These are phyloP conservation scores for Grigorovia humatica DNA, from an alignment of 805 yeast species.

Conservation along the genomic window DNA sequence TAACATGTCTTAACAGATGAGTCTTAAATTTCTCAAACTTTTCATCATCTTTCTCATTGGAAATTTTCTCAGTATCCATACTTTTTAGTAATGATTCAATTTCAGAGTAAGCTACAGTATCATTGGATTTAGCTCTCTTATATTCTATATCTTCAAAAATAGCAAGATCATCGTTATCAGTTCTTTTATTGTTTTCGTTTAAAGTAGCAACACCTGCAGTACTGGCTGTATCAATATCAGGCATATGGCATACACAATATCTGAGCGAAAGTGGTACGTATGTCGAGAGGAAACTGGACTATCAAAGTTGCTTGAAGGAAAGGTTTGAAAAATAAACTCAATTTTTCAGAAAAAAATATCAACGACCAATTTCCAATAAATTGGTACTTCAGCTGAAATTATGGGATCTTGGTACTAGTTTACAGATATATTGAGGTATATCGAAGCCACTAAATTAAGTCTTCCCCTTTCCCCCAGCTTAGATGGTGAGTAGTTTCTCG, in stretches of 20 bases:
- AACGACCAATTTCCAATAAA: no score
- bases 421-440: no score
- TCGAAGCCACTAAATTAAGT: no score
- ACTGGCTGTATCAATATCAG: neutral
- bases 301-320: no score
- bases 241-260: neutral
- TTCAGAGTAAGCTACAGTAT: neutral
- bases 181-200: neutral
- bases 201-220: neutral
- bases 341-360: no score
- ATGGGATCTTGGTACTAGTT: no score
- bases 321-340: no score
- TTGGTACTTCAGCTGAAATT: no score
- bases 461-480: no score
- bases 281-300: no score
- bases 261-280: no score
- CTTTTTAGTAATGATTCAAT: neutral
- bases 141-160: neutral
- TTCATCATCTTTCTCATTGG: neutral
- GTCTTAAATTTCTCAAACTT: constrained; percentile 12
- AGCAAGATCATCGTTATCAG: neutral
- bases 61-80: neutral
- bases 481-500: no score
- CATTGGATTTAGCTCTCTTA: neutral
- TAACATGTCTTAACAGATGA: constrained; percentile 14